Conservation (phyloP, 1,284 basidiomycete species). For the Ustilago curta region DNA sequence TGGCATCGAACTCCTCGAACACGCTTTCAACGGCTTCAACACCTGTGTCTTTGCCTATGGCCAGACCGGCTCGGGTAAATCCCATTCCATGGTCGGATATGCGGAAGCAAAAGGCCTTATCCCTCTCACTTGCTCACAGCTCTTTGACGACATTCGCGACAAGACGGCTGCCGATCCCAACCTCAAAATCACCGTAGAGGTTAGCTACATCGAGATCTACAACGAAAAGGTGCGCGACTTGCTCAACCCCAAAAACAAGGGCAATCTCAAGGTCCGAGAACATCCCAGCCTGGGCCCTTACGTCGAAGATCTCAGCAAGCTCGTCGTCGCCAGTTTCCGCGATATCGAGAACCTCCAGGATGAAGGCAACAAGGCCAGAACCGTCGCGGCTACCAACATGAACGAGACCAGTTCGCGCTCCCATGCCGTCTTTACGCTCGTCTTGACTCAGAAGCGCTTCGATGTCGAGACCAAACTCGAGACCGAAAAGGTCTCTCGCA, state of each 20-base stretch:
- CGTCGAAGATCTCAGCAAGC: slow-evolving; percentile 94
- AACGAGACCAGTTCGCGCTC: slow-evolving; percentile 66
- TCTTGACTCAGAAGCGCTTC: slow-evolving; percentile 57
- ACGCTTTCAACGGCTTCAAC: slow-evolving; percentile 96
- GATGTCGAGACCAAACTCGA: slow-evolving; percentile 60
- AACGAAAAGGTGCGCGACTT: slow-evolving; percentile 91
- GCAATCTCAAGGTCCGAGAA: slow-evolving; percentile 94
- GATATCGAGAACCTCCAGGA: slow-evolving; percentile 99
- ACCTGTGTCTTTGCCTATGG: slow-evolving; percentile 72
- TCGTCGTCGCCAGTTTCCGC: slow-evolving; percentile 87
- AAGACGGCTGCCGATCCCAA: slow-evolving; percentile 78
- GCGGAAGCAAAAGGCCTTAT: slow-evolving; percentile 97
- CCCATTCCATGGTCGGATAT: slow-evolving; percentile 70
- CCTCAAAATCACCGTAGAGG: slow-evolving; percentile 88
- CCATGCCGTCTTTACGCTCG: slow-evolving; percentile 64
- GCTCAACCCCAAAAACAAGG: slow-evolving; percentile 95
- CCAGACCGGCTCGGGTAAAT: slow-evolving; percentile 64
- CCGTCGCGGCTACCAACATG: slow-evolving; percentile 66
- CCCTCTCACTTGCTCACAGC: slow-evolving; percentile 90
- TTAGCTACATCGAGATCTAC: slow-evolving; percentile 91
- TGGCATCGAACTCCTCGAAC: slow-evolving; percentile 92
- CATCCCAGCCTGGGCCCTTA: slow-evolving; percentile 87
- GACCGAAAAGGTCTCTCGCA: slow-evolving; percentile 64
- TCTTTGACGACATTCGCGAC: slow-evolving; percentile 82
- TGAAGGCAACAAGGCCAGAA: slow-evolving; percentile 90